A percentile compares a stretch with the other conserved stretches of the same genome.
These are phyloP conservation scores for Usnea hakonensis DNA, from an alignment of 495 filamentous ascomycete genomes.

Conservation along the genomic window DNA sequence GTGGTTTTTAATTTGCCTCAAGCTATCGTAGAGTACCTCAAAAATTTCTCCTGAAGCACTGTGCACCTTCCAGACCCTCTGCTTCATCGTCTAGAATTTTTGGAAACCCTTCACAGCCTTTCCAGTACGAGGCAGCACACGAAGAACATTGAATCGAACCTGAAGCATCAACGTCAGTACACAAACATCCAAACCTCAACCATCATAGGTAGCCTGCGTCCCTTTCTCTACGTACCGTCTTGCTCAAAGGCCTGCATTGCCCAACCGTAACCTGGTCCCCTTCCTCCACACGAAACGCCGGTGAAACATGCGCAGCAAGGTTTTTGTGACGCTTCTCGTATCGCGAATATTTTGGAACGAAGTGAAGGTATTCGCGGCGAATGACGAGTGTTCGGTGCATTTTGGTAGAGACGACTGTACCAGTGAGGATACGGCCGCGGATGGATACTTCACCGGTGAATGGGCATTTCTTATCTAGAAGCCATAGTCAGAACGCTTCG, in stretches of 20 bases:
- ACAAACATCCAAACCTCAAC: accelerated
- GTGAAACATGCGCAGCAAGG: slow-evolving; percentile 94
- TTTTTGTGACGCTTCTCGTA: slow-evolving; percentile 99
- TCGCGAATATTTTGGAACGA: slow-evolving; percentile 95
- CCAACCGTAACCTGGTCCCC: slow-evolving; percentile 98
- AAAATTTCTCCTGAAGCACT: not conserved
- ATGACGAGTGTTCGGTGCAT: slow-evolving; percentile 99
- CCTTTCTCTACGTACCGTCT: slow-evolving; percentile 68
- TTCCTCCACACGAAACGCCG: slow-evolving; percentile 99
- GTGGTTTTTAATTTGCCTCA: not conserved
- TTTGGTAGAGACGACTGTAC: slow-evolving; percentile 98
- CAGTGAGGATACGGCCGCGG: slow-evolving; percentile 99
- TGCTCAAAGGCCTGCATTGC: slow-evolving; percentile 95
- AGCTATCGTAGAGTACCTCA: not conserved
- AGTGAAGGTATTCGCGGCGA: slow-evolving; percentile 99
- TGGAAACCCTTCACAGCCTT: slow-evolving; percentile 94
- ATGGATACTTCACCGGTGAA: slow-evolving; percentile 97
- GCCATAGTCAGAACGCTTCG: not conserved
- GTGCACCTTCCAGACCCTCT: not conserved
- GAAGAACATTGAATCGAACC: slow-evolving; percentile 99
- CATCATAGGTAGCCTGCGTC: not conserved
- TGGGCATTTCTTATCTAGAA: slow-evolving; percentile 98
- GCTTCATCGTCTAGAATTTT: slow-evolving; percentile 76
- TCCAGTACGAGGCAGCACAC: slow-evolving; percentile 90
- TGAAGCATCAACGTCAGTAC: slow-evolving; percentile 28